Percentiles rank a stretch among this genome's conserved stretches.
Evolutionary conservation across 1,284 basidiomycete genomes (phyloP).

Genomic region (Ceratobasidium sp.): DNA sequence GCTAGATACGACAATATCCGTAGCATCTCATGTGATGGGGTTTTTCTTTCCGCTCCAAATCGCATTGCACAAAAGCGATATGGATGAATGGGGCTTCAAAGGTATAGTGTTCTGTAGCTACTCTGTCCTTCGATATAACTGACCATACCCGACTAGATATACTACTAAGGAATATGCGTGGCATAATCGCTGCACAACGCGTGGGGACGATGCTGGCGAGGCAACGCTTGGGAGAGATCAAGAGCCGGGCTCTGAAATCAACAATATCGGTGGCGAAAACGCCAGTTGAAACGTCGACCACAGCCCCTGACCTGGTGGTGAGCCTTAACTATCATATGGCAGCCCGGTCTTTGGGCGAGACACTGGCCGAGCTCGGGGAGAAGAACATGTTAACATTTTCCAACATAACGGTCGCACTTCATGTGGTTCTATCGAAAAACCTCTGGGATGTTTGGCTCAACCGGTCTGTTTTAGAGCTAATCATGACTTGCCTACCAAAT

Average conservation of each 20-base stretch:
- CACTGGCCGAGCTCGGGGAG: not conserved
- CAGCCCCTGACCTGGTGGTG: not conserved
- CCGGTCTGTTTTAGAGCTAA: not conserved
- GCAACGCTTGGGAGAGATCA: slow-evolving; percentile 5
- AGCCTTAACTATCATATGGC: slow-evolving; percentile 15
- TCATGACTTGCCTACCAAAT: not conserved
- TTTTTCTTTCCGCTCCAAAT: slow-evolving; percentile 1
- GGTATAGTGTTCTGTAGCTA: not conserved
- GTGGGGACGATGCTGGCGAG: not conserved
- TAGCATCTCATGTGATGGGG: not conserved
- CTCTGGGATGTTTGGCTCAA: slow-evolving; percentile 33
- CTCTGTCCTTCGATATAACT: not conserved
- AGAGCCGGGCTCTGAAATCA: not conserved
- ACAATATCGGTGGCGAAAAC: not conserved
- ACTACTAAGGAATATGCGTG: not conserved
- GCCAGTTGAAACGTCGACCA: not conserved
- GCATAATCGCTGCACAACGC: not conserved
- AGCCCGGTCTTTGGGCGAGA: not conserved
- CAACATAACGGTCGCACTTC: slow-evolving; percentile 2
- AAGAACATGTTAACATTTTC: not conserved
- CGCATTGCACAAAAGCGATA: not conserved
- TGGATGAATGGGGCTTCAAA: slow-evolving; percentile 37
- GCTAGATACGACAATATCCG: not conserved
- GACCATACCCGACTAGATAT: not conserved
- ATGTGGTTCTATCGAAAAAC: slow-evolving; percentile 1